phyloP scores from a whole-genome alignment of 306 rosid genomes.

The Oxytropis ochrocephala region DNA sequence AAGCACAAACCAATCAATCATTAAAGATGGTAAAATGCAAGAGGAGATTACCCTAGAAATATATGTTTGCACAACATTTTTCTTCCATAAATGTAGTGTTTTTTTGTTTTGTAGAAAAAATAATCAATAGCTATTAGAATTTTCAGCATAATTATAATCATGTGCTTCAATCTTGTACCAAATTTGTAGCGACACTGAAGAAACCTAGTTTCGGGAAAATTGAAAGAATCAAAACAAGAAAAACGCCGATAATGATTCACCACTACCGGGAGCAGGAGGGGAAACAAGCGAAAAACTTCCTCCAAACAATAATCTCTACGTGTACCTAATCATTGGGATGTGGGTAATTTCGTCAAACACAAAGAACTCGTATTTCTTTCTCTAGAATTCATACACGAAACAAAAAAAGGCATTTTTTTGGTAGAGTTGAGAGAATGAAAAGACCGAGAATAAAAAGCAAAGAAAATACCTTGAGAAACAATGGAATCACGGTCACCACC shows the following conservation, averaged over 20 bases:
- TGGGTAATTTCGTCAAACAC: neutral
- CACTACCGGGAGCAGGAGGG: conserved; percentile 32
- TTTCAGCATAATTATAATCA: neutral
- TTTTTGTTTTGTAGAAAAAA: neutral
- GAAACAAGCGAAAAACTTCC: conserved; percentile 23
- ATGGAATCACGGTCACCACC: conserved; percentile 32
- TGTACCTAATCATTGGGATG: conserved; percentile 14
- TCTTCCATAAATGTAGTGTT: neutral
- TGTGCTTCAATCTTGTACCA: neutral
- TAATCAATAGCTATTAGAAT: neutral
- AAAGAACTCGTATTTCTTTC: neutral
- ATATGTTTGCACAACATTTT: neutral
- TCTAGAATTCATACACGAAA: neutral
- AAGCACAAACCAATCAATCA: too few relatives aligned
- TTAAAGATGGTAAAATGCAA: neutral
- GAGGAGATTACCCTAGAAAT: neutral
- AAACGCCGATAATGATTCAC: neutral
- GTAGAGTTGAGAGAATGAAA: neutral
- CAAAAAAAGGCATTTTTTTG: neutral
- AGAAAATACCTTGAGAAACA: conserved; percentile 19
- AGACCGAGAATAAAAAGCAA: neutral
- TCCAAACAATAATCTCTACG: conserved; percentile 33
- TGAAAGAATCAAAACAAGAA: neutral
- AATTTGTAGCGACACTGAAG: neutral
- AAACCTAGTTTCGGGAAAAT: neutral